These are phyloP conservation scores for thale cress (Arabidopsis thaliana) DNA, from an alignment of 345 rosid genomes.

Conservation along the genomic window TAIR10.1 NC_003076.8:20878501-20879000, in stretches of 20 bases:
- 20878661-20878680: constrained; percentile 1
- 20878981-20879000: constrained; percentile 78
- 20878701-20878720: constrained; percentile 26
- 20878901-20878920: constrained; percentile 86
- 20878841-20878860: constrained; percentile 2
- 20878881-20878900: constrained; percentile 86
- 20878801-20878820: constrained; percentile 42
- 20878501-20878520: background rate
- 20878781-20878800: constrained; percentile 45
- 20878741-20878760: constrained; percentile 33
- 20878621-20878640: background rate
- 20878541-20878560: background rate
- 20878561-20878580: constrained; percentile 8
- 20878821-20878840: constrained; percentile 38
- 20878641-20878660: background rate
- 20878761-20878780: constrained; percentile 16
- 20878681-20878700: constrained; percentile 11
- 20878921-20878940: constrained; percentile 77
- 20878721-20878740: constrained; percentile 6
- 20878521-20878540: background rate
- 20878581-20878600: background rate
- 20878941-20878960: constrained; percentile 91
- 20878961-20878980: constrained; percentile 75
- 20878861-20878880: constrained; percentile 77
- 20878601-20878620: background rate